Base-by-base conservation (phyloP, 768 basidiomycete genomes). In the Rhizopogon roseolus region DNA sequence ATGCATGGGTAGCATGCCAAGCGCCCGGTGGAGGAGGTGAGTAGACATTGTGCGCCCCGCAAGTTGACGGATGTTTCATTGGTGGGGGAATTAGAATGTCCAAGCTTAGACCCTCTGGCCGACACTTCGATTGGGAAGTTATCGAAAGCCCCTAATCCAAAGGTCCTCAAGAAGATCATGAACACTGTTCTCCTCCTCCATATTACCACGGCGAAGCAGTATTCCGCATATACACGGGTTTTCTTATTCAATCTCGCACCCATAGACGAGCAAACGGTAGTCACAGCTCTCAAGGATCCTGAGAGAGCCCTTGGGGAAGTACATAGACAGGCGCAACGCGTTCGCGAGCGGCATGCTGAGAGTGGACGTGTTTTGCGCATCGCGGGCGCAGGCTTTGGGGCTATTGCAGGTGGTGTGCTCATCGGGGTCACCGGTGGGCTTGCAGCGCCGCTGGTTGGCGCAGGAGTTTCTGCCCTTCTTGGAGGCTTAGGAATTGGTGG, bases 391-490 rank as follows among this genome's bases (percentile, higher is more conserved):
- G 79, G 79, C 3, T 59, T 79, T 17, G 79, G 76, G 14, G 80
- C 81, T 25, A 66, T 82, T 13, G 81, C 77, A 4, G 81, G 81
- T 13, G 81, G 81, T 13, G 72, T 81, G 19, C 67, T 82, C 32
- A 65, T 82, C 13, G 82, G 81, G 4, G 71, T 82, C 22, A 81
- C 81, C n/a, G 82, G 81, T 43, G 81, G 82, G 14, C 71, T 82
- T 9, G 81, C 80, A 3, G 81, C 81, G 9, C 81, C 81, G 13
- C 58, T 83, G 0, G 77, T 84, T 6, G 81, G 81, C n/a, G 80
- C 80, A 14, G 79, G 75, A 3, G 72, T 81, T 16, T 67, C 73
- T 2, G 74, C 75, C 16, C 59, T 81, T 6, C 66, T 83, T 8
- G 77, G 79, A 1, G 75, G 73, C 66, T 61, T 82, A 1, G 81